Evolutionary conservation across 495 filamentous ascomycete species (phyloP).

Genomic region (Penicillium riverlandense): DNA sequence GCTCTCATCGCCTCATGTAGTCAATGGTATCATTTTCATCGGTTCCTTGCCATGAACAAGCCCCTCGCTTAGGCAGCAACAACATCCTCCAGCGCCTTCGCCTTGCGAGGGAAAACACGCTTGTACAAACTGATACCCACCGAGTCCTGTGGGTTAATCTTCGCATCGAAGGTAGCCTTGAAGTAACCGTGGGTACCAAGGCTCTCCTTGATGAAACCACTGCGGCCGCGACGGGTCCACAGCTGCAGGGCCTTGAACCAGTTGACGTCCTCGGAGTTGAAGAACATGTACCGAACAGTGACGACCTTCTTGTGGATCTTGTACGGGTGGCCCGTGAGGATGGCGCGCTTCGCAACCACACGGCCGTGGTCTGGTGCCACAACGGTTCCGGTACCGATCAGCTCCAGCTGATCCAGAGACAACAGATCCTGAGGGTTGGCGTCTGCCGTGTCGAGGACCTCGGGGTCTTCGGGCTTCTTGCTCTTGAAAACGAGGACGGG

Average conservation of each 20-base stretch:
- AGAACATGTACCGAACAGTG: constrained; percentile 98
- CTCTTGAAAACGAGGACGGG: constrained; percentile 80
- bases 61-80: constrained; percentile 11
- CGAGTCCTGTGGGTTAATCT: constrained; percentile 89
- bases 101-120: constrained; percentile 75
- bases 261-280: constrained; percentile 85
- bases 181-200: constrained; percentile 98
- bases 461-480: constrained; percentile 32
- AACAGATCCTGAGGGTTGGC: constrained; percentile 13
- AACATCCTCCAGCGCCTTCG: constrained; percentile 45
- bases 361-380: constrained; percentile 71
- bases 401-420: constrained; percentile 42
- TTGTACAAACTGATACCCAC: constrained; percentile 92
- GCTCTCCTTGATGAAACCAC: constrained; percentile 85
- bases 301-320: constrained; percentile 98
- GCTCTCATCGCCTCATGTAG: constrained; percentile 23
- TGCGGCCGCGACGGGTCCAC: constrained; percentile 85
- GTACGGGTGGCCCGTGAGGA: constrained; percentile 91
- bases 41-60: not conserved
- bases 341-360: constrained; percentile 87
- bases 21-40: constrained; percentile 18
- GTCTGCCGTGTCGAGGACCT: constrained; percentile 32
- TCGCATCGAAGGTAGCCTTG: constrained; percentile 95
- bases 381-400: constrained; percentile 80
- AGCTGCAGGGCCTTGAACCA: constrained; percentile 96